Conservation (phyloP, 306 rosid species). For the Casuarina cunninghamiana region DNA sequence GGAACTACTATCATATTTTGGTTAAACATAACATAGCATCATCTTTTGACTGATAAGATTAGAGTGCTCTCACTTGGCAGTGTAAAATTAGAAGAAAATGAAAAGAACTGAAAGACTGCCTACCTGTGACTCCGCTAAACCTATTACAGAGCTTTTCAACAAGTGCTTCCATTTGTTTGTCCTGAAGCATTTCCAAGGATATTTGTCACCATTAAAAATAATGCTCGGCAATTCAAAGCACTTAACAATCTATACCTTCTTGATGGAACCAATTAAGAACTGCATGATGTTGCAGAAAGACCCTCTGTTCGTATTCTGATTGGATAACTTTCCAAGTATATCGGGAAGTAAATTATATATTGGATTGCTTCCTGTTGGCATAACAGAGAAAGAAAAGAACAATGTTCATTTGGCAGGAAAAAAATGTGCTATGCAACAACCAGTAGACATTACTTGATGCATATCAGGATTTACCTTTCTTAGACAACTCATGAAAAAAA, state of each 20-base stretch:
- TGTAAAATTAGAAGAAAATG: background rate
- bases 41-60: background rate
- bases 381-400: slow-evolving; percentile 14
- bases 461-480: slow-evolving; percentile 58
- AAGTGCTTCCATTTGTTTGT: slow-evolving; percentile 93
- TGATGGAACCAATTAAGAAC: slow-evolving; percentile 87
- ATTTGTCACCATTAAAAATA: slow-evolving; percentile 13
- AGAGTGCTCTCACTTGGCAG: background rate
- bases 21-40: slow-evolving; percentile 2
- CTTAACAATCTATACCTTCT: slow-evolving; percentile 57
- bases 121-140: slow-evolving; percentile 90
- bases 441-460: background rate
- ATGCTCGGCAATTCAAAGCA: slow-evolving; percentile 14
- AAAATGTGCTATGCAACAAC: slow-evolving; percentile 21
- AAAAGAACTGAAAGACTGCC: slow-evolving; percentile 1
- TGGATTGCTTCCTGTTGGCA: slow-evolving; percentile 80
- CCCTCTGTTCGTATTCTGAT: slow-evolving; percentile 67
- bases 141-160: slow-evolving; percentile 95
- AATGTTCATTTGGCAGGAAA: background rate
- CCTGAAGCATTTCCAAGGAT: slow-evolving; percentile 52
- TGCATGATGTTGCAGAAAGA: slow-evolving; percentile 95
- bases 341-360: slow-evolving; percentile 95
- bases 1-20: background rate
- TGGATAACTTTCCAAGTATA: slow-evolving; percentile 85
- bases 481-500: slow-evolving; percentile 83